Conservation (phyloP, 2,329 filamentous ascomycete genomes). For the Penicillium sp. region DNA sequence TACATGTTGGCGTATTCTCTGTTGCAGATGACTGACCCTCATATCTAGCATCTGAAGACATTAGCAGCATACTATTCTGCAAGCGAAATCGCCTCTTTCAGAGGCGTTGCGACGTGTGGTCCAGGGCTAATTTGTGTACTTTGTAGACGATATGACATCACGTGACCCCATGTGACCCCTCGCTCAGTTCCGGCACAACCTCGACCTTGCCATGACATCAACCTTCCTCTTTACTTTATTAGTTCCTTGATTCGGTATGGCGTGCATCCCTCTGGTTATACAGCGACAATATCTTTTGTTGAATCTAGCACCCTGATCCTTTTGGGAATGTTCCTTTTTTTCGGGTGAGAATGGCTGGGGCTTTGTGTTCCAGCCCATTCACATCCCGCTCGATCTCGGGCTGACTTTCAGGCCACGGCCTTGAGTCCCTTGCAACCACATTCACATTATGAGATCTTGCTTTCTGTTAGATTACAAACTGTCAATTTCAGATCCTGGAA, state of each 20-base stretch:
- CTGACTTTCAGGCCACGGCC: conserved; percentile 1
- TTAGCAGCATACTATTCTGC: not conserved
- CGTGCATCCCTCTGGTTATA: not conserved
- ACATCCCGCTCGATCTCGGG: conserved; percentile 7
- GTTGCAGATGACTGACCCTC: no score
- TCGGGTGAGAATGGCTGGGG: not conserved
- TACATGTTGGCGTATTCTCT: not conserved
- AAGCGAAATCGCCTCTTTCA: not conserved
- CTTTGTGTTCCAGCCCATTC: conserved; percentile 3
- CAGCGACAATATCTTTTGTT: not conserved
- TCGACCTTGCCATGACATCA: conserved; percentile 11
- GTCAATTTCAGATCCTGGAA: not conserved
- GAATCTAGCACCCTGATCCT: not conserved
- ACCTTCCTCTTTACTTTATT: not conserved
- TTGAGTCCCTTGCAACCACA: conserved; percentile 1
- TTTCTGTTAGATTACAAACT: conserved; percentile 6
- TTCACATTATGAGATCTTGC: not conserved
- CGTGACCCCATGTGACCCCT: conserved; percentile 6
- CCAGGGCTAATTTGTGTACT: not conserved
- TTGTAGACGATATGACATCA: not conserved
- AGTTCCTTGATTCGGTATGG: not conserved
- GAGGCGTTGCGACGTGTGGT: not conserved
- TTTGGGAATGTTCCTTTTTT: not conserved
- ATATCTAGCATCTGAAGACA: no score
- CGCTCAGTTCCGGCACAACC: conserved; percentile 2